Percentiles rank a stretch among this genome's conserved stretches.
Evolutionary conservation across 805 yeast genomes (phyloP).

Genomic region (Saccharomycopsis javanensis): DNA sequence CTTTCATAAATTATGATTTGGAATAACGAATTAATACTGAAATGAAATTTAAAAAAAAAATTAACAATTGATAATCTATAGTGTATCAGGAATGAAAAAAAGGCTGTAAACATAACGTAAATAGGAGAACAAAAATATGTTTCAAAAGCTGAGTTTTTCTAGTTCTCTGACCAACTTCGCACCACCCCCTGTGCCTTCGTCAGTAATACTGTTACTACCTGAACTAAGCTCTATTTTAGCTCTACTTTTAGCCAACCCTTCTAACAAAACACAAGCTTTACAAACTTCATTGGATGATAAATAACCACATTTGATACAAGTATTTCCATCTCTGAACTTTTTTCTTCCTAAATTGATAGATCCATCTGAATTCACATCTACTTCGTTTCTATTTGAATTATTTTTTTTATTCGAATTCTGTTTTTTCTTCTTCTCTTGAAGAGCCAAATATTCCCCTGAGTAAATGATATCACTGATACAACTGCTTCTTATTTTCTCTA

Average conservation of each 20-base stretch:
- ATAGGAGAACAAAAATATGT: too few relatives aligned
- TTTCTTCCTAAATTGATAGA: constrained; percentile 37
- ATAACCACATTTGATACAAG: constrained; percentile 87
- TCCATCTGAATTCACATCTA: constrained; percentile 52
- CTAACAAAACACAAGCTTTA: constrained; percentile 84
- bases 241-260: constrained; percentile 70
- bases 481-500: constrained; percentile 85
- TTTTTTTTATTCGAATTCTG: constrained; percentile 28
- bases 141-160: constrained; percentile 55
- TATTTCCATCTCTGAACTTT: constrained; percentile 50
- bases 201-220: constrained; percentile 18
- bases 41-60: too few relatives aligned
- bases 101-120: too few relatives aligned
- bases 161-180: constrained; percentile 52
- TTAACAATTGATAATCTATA: background rate
- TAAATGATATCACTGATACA: constrained; percentile 90
- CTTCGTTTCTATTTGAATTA: constrained; percentile 28
- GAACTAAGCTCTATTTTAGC: constrained; percentile 54
- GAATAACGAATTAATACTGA: background rate
- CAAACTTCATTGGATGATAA: constrained; percentile 80
- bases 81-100: background rate
- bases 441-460: constrained; percentile 78
- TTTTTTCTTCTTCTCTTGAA: constrained; percentile 40
- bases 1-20: background rate
- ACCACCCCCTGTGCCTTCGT: constrained; percentile 45